Conservation (phyloP, 495 filamentous ascomycete species). For the Penicillium simplicissimum region DNA sequence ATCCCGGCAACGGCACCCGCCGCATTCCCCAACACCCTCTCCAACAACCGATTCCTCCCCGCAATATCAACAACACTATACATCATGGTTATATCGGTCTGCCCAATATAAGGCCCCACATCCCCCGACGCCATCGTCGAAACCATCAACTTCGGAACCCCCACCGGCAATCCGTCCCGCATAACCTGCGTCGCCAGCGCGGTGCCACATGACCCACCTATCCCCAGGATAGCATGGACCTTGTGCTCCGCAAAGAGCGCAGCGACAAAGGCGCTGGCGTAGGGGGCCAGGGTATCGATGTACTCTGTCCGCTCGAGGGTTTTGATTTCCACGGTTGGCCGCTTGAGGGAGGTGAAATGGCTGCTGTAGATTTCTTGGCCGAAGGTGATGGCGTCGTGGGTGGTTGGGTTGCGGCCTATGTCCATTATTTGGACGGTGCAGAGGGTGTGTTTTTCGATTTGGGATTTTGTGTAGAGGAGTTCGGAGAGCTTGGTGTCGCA, state of each 20-base stretch:
- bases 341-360: not conserved
- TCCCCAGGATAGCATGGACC: constrained; percentile 56
- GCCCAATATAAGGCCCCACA: constrained; percentile 56
- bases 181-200: constrained; percentile 57
- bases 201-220: constrained; percentile 62
- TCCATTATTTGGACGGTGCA: constrained; percentile 54
- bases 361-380: constrained; percentile 39
- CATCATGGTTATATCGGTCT: constrained; percentile 70
- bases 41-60: constrained; percentile 58
- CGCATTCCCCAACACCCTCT: constrained; percentile 59
- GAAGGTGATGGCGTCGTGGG: constrained; percentile 50
- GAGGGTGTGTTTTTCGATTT: constrained; percentile 36
- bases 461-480: constrained; percentile 55
- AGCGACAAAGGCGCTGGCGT: constrained; percentile 36
- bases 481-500: constrained; percentile 68
- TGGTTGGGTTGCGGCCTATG: constrained; percentile 46
- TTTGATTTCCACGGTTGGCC: constrained; percentile 9
- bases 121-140: constrained; percentile 67
- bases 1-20: constrained; percentile 59
- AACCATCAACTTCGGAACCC: constrained; percentile 69
- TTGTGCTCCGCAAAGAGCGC: constrained; percentile 29
- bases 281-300: constrained; percentile 50
- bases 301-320: constrained; percentile 48
- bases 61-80: constrained; percentile 70
- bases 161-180: constrained; percentile 57